A percentile compares a stretch with the other conserved stretches of the same genome.
These are phyloP conservation scores for Pythium aquatile DNA, from an alignment of 352 stramenopile species.

Conservation along the genomic window DNA sequence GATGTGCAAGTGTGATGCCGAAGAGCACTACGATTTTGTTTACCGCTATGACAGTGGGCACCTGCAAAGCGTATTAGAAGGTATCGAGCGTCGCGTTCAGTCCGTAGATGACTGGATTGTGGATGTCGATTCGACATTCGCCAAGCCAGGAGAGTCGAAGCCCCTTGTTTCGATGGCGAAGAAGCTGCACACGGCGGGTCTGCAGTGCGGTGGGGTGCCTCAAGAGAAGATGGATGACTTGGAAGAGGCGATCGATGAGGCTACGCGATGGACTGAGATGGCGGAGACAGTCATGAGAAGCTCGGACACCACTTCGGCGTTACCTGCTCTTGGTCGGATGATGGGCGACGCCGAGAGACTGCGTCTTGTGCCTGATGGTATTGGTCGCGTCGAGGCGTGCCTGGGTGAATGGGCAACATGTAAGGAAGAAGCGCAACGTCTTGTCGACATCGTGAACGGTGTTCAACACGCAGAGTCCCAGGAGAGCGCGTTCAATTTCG, in stretches of 20 bases:
- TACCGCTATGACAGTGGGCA: slow-evolving; percentile 48
- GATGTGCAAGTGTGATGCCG: slow-evolving; percentile 75
- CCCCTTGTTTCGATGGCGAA: slow-evolving; percentile 26
- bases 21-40: slow-evolving; percentile 59
- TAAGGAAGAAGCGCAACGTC: slow-evolving; percentile 8
- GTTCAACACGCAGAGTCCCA: slow-evolving; percentile 16
- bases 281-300: slow-evolving; percentile 16
- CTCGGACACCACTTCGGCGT: background rate
- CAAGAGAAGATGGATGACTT: slow-evolving; percentile 27
- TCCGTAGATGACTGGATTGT: slow-evolving; percentile 43
- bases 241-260: slow-evolving; percentile 17
- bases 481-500: slow-evolving; percentile 19
- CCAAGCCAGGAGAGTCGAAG: slow-evolving; percentile 1
- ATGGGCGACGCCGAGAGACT: slow-evolving; percentile 6
- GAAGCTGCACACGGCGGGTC: slow-evolving; percentile 15
- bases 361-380: slow-evolving; percentile 4
- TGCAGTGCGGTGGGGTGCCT: slow-evolving; percentile 21
- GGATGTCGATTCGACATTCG: slow-evolving; percentile 33
- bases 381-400: slow-evolving; percentile 19
- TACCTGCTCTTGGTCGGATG: slow-evolving; percentile 16
- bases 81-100: slow-evolving; percentile 35
- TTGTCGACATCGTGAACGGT: slow-evolving; percentile 6
- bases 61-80: slow-evolving; percentile 37
- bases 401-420: slow-evolving; percentile 19
- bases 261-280: slow-evolving; percentile 23